Evolutionary conservation across 2,329 filamentous ascomycete species (phyloP), one percentile per base, ranked within the genome.

Genomic region (Colletotrichum orbiculare): DNA sequence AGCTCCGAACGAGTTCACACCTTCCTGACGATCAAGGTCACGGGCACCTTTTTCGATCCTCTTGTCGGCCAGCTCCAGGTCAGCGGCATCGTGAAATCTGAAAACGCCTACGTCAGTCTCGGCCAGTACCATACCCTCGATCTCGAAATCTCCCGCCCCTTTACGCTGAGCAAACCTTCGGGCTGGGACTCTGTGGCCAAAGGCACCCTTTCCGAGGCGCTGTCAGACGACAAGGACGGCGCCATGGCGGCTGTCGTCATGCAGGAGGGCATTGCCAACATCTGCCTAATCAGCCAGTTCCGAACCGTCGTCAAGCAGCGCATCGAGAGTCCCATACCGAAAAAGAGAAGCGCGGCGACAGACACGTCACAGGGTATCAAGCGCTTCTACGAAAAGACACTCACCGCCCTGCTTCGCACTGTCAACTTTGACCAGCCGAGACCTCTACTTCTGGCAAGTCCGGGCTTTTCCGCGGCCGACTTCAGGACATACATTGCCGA

Each of bases 201-300:
- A 52, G 89, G 92, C 64, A 90, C 92, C 49, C 85, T 99, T 10
- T 83, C 87, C 61, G 93, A 97, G 75, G 91, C 94, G 1, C 85
- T 95, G 12, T 89, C 92, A 71, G 88, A 92, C 70, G 90, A 93
- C 69, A 89, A 90, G 72, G 89, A 91, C 67, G 94, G 93, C 1
- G 91, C 95, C 67, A 85, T 97, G 15, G 93, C 94, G 60, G 95
- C 96, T 0, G 90, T 98, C 1, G 92, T 98, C 33, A 95, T 99
- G 91, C 92, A 97, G 72, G 95, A 98, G 72, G 91, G 92, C 13
- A 77, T 92, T 13, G 91, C 93, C 62, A 93, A 94, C 75, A 91
- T 96, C 68, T 95, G 92, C 76, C 83, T 94, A 25, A 91, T 96
- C 60, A 94, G 91, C 3, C 89, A 93, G 73, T 89, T 91, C 75